These are phyloP conservation scores for Ashbya aceris DNA, from an alignment of 1,139 yeast genomes.

Conservation along the genomic window DNA sequence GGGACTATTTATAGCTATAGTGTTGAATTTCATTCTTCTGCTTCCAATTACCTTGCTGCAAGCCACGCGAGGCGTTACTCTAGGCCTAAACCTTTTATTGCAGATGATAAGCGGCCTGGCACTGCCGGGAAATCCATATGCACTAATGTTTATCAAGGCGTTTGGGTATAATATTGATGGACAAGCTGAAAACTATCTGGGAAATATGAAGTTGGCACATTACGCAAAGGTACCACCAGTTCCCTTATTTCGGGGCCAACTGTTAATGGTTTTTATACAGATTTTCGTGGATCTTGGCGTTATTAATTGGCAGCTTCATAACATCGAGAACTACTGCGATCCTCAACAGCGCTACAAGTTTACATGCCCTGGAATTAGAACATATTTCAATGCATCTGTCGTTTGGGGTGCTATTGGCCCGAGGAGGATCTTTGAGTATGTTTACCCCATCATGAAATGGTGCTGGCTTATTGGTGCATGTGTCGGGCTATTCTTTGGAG, in stretches of 20 bases:
- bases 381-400: slow-evolving; percentile 45
- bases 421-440: slow-evolving; percentile 40
- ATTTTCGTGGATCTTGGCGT: slow-evolving; percentile 45
- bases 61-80: slow-evolving; percentile 43
- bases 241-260: slow-evolving; percentile 51
- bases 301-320: slow-evolving; percentile 42
- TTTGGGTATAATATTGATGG: slow-evolving; percentile 51
- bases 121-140: slow-evolving; percentile 53
- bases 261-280: slow-evolving; percentile 37
- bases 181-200: slow-evolving; percentile 49
- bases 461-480: slow-evolving; percentile 47
- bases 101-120: slow-evolving; percentile 57
- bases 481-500: slow-evolving; percentile 37
- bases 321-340: slow-evolving; percentile 41
- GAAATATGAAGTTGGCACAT: slow-evolving; percentile 52
- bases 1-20: slow-evolving; percentile 51
- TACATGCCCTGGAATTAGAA: slow-evolving; percentile 38
- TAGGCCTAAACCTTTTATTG: slow-evolving; percentile 50
- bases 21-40: slow-evolving; percentile 44
- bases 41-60: slow-evolving; percentile 43
- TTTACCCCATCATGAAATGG: slow-evolving; percentile 42
- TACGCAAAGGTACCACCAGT: slow-evolving; percentile 53
- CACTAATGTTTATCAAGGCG: slow-evolving; percentile 50
- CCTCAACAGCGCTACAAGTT: slow-evolving; percentile 35
- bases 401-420: slow-evolving; percentile 67